Conservation (phyloP, 164 flowering plant genomes). For the Berberis thunbergii region DNA sequence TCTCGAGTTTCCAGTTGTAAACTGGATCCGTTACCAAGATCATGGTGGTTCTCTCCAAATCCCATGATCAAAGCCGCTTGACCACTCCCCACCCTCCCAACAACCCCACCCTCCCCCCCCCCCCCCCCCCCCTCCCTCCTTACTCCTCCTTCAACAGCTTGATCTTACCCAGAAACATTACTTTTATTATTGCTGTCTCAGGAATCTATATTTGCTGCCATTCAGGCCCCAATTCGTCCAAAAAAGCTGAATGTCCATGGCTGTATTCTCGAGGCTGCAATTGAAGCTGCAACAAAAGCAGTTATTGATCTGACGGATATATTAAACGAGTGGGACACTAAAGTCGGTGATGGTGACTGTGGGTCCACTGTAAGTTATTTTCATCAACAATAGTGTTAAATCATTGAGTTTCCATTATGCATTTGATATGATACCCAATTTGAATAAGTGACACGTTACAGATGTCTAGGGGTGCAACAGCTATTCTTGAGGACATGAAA, state of each 20-base stretch:
- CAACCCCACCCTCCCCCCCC: too few relatives aligned
- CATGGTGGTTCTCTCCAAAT: too few relatives aligned
- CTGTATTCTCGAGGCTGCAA: slow-evolving; percentile 64
- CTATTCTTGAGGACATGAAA: slow-evolving; percentile 75
- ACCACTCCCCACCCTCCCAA: too few relatives aligned
- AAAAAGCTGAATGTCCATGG: slow-evolving; percentile 50
- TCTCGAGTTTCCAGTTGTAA: too few relatives aligned
- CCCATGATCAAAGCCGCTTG: too few relatives aligned
- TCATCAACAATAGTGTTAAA: not conserved
- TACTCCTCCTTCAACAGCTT: not conserved
- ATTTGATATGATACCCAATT: slow-evolving; percentile 2
- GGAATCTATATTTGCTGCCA: not conserved
- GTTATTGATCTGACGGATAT: slow-evolving; percentile 51
- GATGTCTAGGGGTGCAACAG: slow-evolving; percentile 83
- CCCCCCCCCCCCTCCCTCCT: not conserved
- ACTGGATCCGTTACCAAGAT: too few relatives aligned
- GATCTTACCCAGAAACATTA: not conserved
- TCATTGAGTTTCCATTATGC: not conserved
- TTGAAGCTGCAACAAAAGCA: slow-evolving; percentile 76
- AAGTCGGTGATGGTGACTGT: slow-evolving; percentile 96
- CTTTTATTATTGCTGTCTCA: not conserved
- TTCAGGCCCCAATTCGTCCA: slow-evolving; percentile 49
- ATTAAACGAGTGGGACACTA: slow-evolving; percentile 85
- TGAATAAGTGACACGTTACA: slow-evolving; percentile 21
- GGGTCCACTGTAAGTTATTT: slow-evolving; percentile 75